A percentile compares a stretch with the other conserved stretches of the same genome.
Evolutionary conservation across 257 asterid genomes (phyloP).

Genomic region (Solanum rostratum): DNA sequence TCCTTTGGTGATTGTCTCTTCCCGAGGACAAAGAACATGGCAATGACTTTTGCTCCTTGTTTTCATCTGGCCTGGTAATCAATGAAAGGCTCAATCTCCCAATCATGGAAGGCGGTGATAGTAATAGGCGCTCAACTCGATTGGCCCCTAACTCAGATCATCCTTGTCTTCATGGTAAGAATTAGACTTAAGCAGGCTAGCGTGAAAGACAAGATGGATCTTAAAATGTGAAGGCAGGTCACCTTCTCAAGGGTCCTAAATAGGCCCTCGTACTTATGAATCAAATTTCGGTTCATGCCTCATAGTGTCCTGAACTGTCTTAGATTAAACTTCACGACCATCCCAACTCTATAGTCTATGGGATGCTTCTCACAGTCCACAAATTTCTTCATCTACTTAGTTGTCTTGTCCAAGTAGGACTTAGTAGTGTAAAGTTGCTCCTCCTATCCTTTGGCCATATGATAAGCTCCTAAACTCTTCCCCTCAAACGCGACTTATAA

Average conservation of each 20-base stretch:
- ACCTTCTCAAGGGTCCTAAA: background rate
- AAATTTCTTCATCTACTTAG: background rate
- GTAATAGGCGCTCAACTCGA: background rate
- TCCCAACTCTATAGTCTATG: background rate
- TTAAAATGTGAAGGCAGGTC: background rate
- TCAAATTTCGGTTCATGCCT: background rate
- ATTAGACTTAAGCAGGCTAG: background rate
- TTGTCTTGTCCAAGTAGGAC: background rate
- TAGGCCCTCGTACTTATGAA: background rate
- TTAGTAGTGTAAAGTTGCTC: background rate
- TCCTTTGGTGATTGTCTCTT: background rate
- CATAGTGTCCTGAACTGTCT: background rate
- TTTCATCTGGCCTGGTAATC: background rate
- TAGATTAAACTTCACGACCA: background rate
- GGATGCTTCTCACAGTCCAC: background rate
- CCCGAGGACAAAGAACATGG: background rate
- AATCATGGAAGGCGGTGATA: background rate
- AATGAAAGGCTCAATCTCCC: background rate
- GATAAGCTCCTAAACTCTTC: background rate
- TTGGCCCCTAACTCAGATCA: background rate
- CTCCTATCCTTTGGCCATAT: background rate
- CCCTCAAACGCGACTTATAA: background rate
- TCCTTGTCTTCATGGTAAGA: background rate
- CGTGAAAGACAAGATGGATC: background rate
- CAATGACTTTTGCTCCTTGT: background rate